Base-by-base conservation (phyloP, 495 filamentous ascomycete species). In the Polyplosphaeria fusca region DNA sequence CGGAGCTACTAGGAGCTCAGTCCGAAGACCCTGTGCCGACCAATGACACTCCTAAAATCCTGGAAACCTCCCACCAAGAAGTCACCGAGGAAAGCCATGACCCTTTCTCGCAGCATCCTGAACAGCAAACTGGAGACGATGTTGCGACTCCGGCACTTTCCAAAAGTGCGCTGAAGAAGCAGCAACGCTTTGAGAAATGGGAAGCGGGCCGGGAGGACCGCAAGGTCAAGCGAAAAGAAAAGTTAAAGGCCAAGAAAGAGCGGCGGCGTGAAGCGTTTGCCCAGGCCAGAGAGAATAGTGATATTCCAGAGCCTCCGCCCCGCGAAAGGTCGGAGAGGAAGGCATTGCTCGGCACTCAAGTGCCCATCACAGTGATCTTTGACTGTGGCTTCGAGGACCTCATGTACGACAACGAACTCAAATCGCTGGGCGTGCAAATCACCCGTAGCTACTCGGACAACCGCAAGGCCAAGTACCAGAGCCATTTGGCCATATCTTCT, bases 381-480 rank as follows among this genome's bases (percentile, higher is more conserved):
- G 93, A 99, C 69, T 97, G 94, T 69, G 83, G 87, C 57, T 99
- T 92, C 60, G 89, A 99, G 60, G 79, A 87, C 11, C 75, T 92
- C 64, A 99, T 99, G 93, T 75, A 73, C 24, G 82, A 87, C 0
- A 82, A 85, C 48, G 94, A 99, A 67, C 75, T 88, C 16, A 83
- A 87, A 5, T 96, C 90, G 2, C 78, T 98, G 9, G 82, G 78
- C 1, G 79, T 79, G 23, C 93, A 99, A 70, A 71, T 99, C 50
- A 93, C 89, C 2, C 77, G 94, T 19, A 83, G 79, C 60, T 97
- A 99, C 74, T 90, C 91, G 3, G 86, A 94, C 62, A 96, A 95
- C 68, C 80, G 77, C 38, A 80, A 78, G 42, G 76, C 86, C 7
- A 68, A 66, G 7, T 89, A 77, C 64, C 81, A 82, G 27, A 73